Percentiles rank a stretch among this genome's conserved stretches.
Evolutionary conservation across 495 filamentous ascomycete species (phyloP).

Genomic region (Podospora conica): DNA sequence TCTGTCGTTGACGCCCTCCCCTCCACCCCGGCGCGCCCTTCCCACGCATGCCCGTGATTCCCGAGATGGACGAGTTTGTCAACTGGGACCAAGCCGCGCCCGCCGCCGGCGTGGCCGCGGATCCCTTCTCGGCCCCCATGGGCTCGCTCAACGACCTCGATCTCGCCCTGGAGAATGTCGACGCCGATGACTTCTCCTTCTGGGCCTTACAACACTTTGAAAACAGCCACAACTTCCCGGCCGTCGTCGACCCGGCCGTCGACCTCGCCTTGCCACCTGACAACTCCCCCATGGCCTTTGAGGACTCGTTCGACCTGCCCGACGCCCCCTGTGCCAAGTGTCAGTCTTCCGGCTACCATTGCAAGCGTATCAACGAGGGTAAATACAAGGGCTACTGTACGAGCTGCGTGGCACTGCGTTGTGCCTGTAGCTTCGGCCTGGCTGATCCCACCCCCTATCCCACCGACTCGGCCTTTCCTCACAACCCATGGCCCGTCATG

Average conservation of each 20-base stretch:
- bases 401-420: slow-evolving; percentile 68
- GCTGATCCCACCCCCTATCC: slow-evolving; percentile 18
- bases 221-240: slow-evolving; percentile 22
- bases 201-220: slow-evolving; percentile 46
- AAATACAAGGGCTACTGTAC: slow-evolving; percentile 64
- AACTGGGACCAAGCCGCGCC: slow-evolving; percentile 41
- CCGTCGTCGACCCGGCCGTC: slow-evolving; percentile 11
- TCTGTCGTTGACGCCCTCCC: slow-evolving; percentile 14
- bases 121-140: slow-evolving; percentile 12
- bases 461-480: slow-evolving; percentile 33
- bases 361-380: slow-evolving; percentile 66
- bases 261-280: slow-evolving; percentile 14
- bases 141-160: slow-evolving; percentile 34
- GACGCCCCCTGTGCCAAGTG: slow-evolving; percentile 65
- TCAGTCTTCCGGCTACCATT: slow-evolving; percentile 59
- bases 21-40: slow-evolving; percentile 9
- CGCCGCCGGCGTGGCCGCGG: slow-evolving; percentile 15
- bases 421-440: slow-evolving; percentile 61
- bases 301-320: slow-evolving; percentile 35
- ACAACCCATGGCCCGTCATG: slow-evolving; percentile 42
- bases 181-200: slow-evolving; percentile 44
- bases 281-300: slow-evolving; percentile 18
- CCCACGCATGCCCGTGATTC: slow-evolving; percentile 18
- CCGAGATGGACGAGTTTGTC: slow-evolving; percentile 39
- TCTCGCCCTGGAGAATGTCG: slow-evolving; percentile 39